These are phyloP conservation scores for Tricholoma sp. DNA, from an alignment of 768 basidiomycete species.

Conservation along the genomic window DNA sequence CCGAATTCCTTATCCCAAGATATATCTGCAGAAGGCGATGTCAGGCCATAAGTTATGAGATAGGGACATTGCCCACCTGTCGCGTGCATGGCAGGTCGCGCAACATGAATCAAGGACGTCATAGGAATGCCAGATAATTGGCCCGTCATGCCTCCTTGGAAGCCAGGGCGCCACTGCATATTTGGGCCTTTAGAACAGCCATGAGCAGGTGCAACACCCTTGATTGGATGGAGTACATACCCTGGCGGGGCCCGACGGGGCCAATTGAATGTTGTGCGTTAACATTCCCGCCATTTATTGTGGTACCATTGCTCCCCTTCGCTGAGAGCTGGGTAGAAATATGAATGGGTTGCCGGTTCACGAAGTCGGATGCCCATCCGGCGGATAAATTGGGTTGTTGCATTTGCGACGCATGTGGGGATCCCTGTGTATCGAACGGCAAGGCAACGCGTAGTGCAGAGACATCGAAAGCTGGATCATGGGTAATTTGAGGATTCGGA, in stretches of 20 bases:
- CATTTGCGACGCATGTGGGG: conserved; percentile 18
- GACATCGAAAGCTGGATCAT: conserved; percentile 50
- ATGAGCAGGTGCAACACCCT: background rate
- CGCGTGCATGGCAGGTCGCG: conserved; percentile 10
- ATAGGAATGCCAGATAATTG: conserved; percentile 27
- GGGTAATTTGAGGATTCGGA: conserved; percentile 28
- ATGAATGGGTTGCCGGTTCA: conserved; percentile 30
- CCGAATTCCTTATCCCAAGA: conserved; percentile 66
- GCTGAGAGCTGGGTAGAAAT: conserved; percentile 3
- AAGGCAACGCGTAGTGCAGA: conserved; percentile 47
- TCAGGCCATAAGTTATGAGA: background rate
- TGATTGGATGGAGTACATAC: conserved; percentile 8
- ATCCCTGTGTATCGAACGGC: conserved; percentile 25
- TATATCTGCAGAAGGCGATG: conserved; percentile 25
- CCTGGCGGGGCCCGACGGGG: conserved; percentile 12
- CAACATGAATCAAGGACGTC: conserved; percentile 23
- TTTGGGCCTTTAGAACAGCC: conserved; percentile 21
- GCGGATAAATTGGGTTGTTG: conserved; percentile 23
- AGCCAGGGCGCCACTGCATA: conserved; percentile 35
- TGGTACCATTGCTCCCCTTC: background rate
- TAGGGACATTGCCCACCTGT: conserved; percentile 6
- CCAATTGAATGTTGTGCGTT: background rate
- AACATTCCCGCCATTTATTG: background rate
- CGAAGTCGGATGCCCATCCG: conserved; percentile 64
- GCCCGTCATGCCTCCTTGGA: conserved; percentile 30